Percentiles rank a stretch among this genome's conserved stretches.
Conservation (phyloP, 164 flowering plant species). For the Pachysandra terminalis region DNA sequence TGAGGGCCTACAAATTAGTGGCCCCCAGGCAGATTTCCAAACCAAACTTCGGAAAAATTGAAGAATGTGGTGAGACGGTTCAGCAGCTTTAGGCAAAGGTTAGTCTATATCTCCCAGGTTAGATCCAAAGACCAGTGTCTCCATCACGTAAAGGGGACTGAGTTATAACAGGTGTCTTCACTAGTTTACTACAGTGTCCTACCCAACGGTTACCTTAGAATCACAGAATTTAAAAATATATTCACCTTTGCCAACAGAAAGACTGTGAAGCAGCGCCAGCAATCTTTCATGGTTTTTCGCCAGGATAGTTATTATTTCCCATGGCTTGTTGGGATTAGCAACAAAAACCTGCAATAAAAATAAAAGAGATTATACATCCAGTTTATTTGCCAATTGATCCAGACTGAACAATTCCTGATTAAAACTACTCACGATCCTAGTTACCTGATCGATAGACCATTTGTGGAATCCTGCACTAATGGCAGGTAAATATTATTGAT, state of each 20-base stretch:
- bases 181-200: not conserved
- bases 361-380: not conserved
- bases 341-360: slow-evolving; percentile 69
- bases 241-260: slow-evolving; percentile 74
- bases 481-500: too few species aligned
- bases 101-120: not conserved
- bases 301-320: slow-evolving; percentile 67
- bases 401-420: not conserved
- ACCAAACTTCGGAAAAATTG: not conserved
- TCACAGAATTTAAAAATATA: not conserved
- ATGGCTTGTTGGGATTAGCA: slow-evolving; percentile 94
- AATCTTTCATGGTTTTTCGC: slow-evolving; percentile 75
- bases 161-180: not conserved
- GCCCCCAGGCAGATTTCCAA: not conserved
- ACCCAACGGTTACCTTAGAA: not conserved
- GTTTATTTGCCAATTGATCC: not conserved
- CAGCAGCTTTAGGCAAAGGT: not conserved
- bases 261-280: slow-evolving; percentile 63
- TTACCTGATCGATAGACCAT: not conserved
- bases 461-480: too few species aligned
- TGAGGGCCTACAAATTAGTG: not conserved
- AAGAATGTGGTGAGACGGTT: not conserved
- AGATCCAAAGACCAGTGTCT: not conserved
- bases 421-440: not conserved
- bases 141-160: not conserved